Evolutionary conservation across 768 basidiomycete genomes (phyloP), one percentile per base, ranked within the genome.

Genomic region (Tricholoma terreum): DNA sequence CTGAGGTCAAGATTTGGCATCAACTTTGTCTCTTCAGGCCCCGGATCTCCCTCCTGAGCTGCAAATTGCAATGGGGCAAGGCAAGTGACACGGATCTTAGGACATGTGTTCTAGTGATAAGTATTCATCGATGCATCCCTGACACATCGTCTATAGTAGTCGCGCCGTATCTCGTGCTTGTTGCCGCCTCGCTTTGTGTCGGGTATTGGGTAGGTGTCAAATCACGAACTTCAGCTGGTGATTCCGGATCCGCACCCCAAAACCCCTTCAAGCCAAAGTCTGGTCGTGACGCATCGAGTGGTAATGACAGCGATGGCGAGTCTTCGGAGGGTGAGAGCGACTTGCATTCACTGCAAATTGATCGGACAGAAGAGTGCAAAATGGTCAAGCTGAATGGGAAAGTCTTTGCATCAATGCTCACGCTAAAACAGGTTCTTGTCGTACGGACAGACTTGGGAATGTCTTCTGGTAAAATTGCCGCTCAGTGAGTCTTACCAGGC

Each of bases 381-480:
- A 73, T 89, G 73, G 84, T 81, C 19, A 36, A 50, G 31, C 50
- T 35, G 27, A 48, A 36, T 21, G 6, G 11, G 49, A 43, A 31
- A 27, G 24, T 52, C 17, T 56, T 17, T 46, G 24, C 48, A 55
- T 21, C 31, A 59, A 22, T 22, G 36, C 27, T n/a, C 54, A 34
- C 34, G 3, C 31, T 51, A 9, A 17, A 14, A 40, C 40, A 84
- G 80, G 84, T 84, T 24, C 72, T 88, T 55, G 80, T 85, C 27
- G 85, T 87, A 52, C 73, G 76, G 50, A 84, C 84, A 4, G 88
- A 90, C 69, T 71, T 89, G 50, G 78, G 80, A 52, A 88, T 89
- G 87, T 77, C 81, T 14, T 66, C 84, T 9, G 88, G 87, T 34
- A 89, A 88, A 66, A 86, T 88, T 52, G 85, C 85, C 36, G 93